Conservation (phyloP, 768 basidiomycete genomes). For the Collybia mongolica region DNA sequence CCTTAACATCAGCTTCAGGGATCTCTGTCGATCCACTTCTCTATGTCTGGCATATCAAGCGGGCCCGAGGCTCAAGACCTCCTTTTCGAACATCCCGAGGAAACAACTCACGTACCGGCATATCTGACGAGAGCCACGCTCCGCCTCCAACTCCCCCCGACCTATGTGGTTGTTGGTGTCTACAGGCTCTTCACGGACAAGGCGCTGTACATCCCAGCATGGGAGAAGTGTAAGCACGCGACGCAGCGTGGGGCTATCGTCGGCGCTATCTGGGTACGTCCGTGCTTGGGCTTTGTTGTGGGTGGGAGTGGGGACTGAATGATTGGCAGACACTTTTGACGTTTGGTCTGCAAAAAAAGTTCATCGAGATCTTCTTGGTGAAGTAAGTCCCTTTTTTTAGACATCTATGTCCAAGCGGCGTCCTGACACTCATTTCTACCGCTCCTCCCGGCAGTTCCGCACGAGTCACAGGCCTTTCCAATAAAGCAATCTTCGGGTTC, state of each 20-base stretch:
- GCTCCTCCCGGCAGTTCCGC: slow-evolving; percentile 44
- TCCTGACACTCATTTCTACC: no score
- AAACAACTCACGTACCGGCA: slow-evolving; percentile 34
- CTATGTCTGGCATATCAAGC: not conserved
- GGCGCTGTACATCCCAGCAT: slow-evolving; percentile 66
- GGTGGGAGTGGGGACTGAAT: not conserved
- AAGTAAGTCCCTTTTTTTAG: slow-evolving; percentile 43
- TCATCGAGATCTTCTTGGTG: slow-evolving; percentile 62
- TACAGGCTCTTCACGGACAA: slow-evolving; percentile 81
- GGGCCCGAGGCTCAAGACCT: slow-evolving; percentile 31
- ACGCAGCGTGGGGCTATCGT: slow-evolving; percentile 65
- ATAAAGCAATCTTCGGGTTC: slow-evolving; percentile 65
- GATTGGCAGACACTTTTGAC: slow-evolving; percentile 38
- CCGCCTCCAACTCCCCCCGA: slow-evolving; percentile 75
- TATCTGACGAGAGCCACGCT: slow-evolving; percentile 50
- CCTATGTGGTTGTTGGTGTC: slow-evolving; percentile 81
- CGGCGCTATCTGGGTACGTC: slow-evolving; percentile 66
- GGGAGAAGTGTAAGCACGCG: slow-evolving; percentile 86
- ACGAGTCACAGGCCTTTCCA: slow-evolving; percentile 58
- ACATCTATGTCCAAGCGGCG: no score
- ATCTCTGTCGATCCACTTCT: no score
- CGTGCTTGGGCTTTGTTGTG: no score
- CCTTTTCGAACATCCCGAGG: slow-evolving; percentile 25
- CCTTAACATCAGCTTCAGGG: no score
- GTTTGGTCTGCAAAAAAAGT: slow-evolving; percentile 68